Percentiles rank a stretch among this genome's conserved stretches.
Evolutionary conservation across 2,329 filamentous ascomycete genomes (phyloP).

Genomic region (Aspergillus neotritici): DNA sequence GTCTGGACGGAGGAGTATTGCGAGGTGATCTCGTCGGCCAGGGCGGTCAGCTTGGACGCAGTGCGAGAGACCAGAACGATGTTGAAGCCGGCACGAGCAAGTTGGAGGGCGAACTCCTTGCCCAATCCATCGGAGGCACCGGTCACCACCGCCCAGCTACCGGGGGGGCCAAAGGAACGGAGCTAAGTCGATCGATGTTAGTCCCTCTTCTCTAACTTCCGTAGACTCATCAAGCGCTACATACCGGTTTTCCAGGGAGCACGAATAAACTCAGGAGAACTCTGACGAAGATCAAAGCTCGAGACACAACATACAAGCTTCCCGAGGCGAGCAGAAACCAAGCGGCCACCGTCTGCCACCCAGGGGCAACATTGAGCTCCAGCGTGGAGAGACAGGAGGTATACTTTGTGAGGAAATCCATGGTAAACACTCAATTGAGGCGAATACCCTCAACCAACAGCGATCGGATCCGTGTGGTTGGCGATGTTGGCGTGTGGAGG

Average conservation of each 20-base stretch:
- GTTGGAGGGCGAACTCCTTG: conserved; percentile 89
- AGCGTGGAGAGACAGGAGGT: conserved; percentile 29
- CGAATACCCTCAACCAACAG: no score
- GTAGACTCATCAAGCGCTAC: conserved; percentile 7
- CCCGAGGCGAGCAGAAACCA: conserved; percentile 45
- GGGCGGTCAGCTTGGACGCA: conserved; percentile 75
- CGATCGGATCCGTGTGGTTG: no score
- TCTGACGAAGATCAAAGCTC: conserved; percentile 54
- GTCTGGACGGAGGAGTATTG: conserved; percentile 61
- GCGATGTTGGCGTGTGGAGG: no score
- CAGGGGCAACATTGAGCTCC: conserved; percentile 30
- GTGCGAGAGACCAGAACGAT: conserved; percentile 92
- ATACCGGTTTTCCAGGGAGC: conserved; percentile 49
- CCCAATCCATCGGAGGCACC: conserved; percentile 94
- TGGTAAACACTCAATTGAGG: conserved; percentile 9
- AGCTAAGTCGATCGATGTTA: conserved; percentile 54
- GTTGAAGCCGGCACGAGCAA: conserved; percentile 90
- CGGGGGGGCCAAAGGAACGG: conserved; percentile 81
- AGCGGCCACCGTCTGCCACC: conserved; percentile 33
- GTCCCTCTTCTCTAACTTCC: conserved; percentile 1
- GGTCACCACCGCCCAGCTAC: conserved; percentile 90
- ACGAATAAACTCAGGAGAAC: conserved; percentile 65
- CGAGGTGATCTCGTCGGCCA: conserved; percentile 71
- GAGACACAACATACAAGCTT: conserved; percentile 53
- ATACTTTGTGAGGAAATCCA: conserved; percentile 31